These are phyloP conservation scores for Wickerhamiella parazyma DNA, from an alignment of 805 yeast genomes.

Conservation along the genomic window DNA sequence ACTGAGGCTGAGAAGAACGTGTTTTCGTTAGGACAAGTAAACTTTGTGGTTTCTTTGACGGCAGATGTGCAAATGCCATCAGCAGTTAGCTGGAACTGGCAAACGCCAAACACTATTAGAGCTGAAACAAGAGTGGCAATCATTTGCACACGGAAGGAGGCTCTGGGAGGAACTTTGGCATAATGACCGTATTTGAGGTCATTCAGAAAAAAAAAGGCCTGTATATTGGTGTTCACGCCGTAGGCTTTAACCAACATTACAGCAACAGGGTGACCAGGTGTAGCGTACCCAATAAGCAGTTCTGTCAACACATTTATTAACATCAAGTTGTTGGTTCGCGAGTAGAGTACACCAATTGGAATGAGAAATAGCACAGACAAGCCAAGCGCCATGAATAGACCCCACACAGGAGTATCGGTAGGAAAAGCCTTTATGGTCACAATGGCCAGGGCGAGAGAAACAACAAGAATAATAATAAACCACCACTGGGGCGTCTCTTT, in stretches of 20 bases:
- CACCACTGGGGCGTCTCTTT: slow-evolving; percentile 40
- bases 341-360: slow-evolving; percentile 49
- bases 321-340: slow-evolving; percentile 44
- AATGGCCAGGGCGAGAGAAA: slow-evolving; percentile 9
- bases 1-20: slow-evolving; percentile 38
- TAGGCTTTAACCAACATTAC: slow-evolving; percentile 46
- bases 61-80: slow-evolving; percentile 34
- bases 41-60: slow-evolving; percentile 26
- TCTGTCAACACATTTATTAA: slow-evolving; percentile 52
- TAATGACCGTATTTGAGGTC: slow-evolving; percentile 41
- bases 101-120: slow-evolving; percentile 30
- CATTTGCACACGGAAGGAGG: slow-evolving; percentile 29
- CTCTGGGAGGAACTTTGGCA: slow-evolving; percentile 31
- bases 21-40: slow-evolving; percentile 30
- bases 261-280: slow-evolving; percentile 45
- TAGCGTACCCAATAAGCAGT: slow-evolving; percentile 49
- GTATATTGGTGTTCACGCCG: slow-evolving; percentile 53
- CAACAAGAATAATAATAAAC: slow-evolving; percentile 31
- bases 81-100: slow-evolving; percentile 32
- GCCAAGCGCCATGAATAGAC: slow-evolving; percentile 39
- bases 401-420: slow-evolving; percentile 18
- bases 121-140: slow-evolving; percentile 30
- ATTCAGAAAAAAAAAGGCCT: slow-evolving; percentile 40
- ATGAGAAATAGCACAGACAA: slow-evolving; percentile 44
- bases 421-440: slow-evolving; percentile 5